Evolutionary conservation across 140 eudicot species (phyloP).

Genomic region (Oenanthe javanica): DNA sequence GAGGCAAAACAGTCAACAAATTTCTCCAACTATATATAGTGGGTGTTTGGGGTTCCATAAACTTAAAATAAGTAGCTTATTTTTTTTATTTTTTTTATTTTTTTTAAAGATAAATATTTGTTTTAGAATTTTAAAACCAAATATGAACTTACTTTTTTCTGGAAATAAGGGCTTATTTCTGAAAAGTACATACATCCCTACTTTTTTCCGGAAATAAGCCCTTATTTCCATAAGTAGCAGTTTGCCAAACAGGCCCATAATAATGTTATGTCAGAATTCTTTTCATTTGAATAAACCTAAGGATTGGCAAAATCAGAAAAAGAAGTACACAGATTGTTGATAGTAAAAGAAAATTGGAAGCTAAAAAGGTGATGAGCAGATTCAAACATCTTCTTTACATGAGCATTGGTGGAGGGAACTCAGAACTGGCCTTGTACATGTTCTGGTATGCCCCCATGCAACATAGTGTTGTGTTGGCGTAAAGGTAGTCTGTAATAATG

Average conservation of each 20-base stretch:
- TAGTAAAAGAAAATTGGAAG: neutral
- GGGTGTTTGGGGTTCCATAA: too few relatives aligned
- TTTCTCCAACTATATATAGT: neutral
- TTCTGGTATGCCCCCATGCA: constrained; percentile 11
- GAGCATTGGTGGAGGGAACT: neutral
- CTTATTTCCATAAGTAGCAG: too few relatives aligned
- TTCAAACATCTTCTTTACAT: neutral
- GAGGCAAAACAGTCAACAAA: neutral
- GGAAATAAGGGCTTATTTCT: too few relatives aligned
- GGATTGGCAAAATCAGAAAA: constrained; percentile 2
- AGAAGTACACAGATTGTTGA: neutral
- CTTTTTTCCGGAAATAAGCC: too few relatives aligned
- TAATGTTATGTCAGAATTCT: neutral
- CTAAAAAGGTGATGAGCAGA: neutral
- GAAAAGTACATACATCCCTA: too few relatives aligned
- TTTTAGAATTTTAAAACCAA: too few relatives aligned
- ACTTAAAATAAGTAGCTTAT: too few relatives aligned
- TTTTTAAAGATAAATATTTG: too few relatives aligned
- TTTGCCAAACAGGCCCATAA: too few relatives aligned
- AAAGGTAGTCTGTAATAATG: neutral
- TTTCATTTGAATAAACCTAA: neutral
- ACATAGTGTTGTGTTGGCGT: constrained; percentile 3
- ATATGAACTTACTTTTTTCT: too few relatives aligned
- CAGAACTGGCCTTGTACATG: constrained; percentile 1
- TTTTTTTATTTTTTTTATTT: too few relatives aligned